Conservation (phyloP, 2,329 filamentous ascomycete genomes). For the Fusarium solani-melongenae region DNA sequence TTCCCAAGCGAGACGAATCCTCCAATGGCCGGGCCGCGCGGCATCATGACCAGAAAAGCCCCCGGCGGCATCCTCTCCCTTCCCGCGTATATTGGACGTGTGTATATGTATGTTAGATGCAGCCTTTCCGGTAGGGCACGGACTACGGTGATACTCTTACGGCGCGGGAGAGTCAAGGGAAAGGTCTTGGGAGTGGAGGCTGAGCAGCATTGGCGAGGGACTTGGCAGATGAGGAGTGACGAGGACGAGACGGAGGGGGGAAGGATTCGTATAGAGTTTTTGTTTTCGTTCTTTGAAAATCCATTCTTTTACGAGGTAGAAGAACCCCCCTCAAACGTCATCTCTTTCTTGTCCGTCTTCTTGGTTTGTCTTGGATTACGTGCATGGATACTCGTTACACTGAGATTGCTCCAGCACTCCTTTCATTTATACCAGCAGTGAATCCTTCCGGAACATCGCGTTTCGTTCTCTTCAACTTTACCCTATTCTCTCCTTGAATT, state of each 20-base stretch:
- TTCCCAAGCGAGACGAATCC: background rate
- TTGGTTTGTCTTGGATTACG: background rate
- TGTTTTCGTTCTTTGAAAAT: background rate
- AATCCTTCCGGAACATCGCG: background rate
- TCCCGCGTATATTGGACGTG: background rate
- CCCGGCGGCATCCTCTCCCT: background rate
- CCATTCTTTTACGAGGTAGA: background rate
- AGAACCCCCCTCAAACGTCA: background rate
- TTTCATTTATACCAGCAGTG: background rate
- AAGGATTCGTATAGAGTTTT: background rate
- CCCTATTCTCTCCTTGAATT: background rate
- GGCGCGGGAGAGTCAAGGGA: background rate
- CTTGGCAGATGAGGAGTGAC: constrained; percentile 8
- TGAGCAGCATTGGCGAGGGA: constrained; percentile 6
- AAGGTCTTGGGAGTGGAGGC: background rate
- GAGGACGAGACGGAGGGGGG: background rate
- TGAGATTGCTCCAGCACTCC: background rate
- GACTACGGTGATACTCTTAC: background rate
- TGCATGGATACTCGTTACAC: background rate
- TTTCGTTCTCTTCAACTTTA: background rate
- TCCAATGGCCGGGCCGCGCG: background rate
- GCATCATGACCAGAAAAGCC: background rate
- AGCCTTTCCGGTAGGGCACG: background rate
- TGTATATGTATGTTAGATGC: background rate
- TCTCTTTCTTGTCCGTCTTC: background rate